Base-by-base conservation (phyloP, 352 stramenopile genomes). In the Phytophthora pini region DNA sequence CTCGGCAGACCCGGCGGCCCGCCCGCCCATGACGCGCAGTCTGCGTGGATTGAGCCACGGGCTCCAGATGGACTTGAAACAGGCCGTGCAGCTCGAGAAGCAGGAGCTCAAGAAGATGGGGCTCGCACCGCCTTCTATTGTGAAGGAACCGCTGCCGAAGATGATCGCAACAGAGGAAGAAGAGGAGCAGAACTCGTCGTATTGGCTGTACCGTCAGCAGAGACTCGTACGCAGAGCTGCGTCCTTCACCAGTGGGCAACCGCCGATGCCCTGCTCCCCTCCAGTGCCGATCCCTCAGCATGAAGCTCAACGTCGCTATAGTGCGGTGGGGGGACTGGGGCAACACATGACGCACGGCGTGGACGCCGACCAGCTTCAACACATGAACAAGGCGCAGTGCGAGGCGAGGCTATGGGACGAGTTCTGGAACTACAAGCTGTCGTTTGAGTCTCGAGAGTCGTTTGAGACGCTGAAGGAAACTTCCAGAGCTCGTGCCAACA, bases 361-460 rank as follows among this genome's bases (percentile, higher is more conserved):
- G 13, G 53, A 68, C 27, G 59, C 51, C 7, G 47, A 68, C 10
- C 20, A 71, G 36, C 24, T 61, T 10, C 17, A 68, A 17, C 46
- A 55, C 4, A 17, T 69, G 43, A 72, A 53, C 55, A 55, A 49
- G 20, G 74, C 69, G 11, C 81, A 92, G 58, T 82, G 76, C 47
- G 72, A 89, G 49, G 77, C 72, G 12, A 60, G 68, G 27, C 70
- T 88, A 13, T 88, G 77, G 76, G 80, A 92, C 44, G 71, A 92
- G 41, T 76, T 83, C 57, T 90, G 81, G 83, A 79, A 92, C 76
- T 89, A 80, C 62, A 90, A 90, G 52, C 77, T 90, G 41, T 89
- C 79, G 26, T 74, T 89, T 8, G 83, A 92, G 48, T 70, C 75
- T 12, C 80, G 83, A 17, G 79, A 92, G 66, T 86, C 79, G 8